phyloP scores from a whole-genome alignment of 176 grass and related monocot species.

The Raddia guianensis region DNA sequence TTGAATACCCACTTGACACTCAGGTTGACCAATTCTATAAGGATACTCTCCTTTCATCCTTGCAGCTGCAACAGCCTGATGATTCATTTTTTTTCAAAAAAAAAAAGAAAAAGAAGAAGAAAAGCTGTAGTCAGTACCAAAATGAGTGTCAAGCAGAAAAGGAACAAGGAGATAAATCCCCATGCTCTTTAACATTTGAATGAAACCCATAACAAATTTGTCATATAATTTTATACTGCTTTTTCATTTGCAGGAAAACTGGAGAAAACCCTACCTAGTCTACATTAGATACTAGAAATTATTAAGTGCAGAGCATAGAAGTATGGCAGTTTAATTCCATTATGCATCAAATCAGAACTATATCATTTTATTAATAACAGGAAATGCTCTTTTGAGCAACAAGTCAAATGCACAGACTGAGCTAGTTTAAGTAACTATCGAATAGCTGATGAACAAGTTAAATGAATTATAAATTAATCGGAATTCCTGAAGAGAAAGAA shows the following conservation, averaged over 20 bases:
- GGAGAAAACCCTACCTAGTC: neutral
- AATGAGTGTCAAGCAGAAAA: slow-evolving; percentile 31
- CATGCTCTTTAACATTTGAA: slow-evolving; percentile 1
- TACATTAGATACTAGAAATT: neutral
- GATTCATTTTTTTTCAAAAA: neutral
- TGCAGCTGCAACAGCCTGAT: slow-evolving; percentile 58
- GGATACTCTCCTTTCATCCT: slow-evolving; percentile 80
- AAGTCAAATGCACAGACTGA: neutral
- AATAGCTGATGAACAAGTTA: neutral
- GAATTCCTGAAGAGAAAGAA: neutral
- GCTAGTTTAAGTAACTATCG: neutral
- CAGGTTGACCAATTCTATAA: slow-evolving; percentile 60
- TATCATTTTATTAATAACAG: neutral
- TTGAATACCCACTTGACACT: slow-evolving; percentile 63
- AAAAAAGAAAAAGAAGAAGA: neutral
- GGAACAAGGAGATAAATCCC: neutral
- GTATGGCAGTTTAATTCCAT: neutral
- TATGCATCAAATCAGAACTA: slow-evolving; percentile 15
- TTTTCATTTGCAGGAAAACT: neutral
- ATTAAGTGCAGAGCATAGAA: neutral
- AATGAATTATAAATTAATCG: neutral
- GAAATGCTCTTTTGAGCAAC: neutral
- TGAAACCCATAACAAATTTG: neutral
- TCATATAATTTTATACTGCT: neutral
- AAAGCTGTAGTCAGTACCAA: slow-evolving; percentile 13